Conservation (phyloP, 768 basidiomycete species). For the Crepidotus variabilis region DNA sequence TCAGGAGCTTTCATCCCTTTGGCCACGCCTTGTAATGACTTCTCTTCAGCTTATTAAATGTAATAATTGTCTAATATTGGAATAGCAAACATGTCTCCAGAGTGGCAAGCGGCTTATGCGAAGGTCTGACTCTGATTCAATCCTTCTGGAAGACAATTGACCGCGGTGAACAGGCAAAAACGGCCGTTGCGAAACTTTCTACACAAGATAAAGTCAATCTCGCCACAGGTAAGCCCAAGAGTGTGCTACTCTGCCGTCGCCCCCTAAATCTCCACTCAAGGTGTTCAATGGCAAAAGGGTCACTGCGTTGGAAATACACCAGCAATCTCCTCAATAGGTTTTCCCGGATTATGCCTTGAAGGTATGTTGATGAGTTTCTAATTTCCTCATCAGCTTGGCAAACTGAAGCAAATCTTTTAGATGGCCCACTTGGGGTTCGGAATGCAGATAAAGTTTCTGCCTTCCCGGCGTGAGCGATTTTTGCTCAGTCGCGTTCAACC, state of each 20-base stretch:
- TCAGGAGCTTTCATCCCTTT: slow-evolving; percentile 7
- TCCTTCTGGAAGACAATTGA: neutral
- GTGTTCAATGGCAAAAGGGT: slow-evolving; percentile 42
- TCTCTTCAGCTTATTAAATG: neutral
- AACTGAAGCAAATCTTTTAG: slow-evolving; percentile 10
- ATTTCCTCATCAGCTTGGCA: neutral
- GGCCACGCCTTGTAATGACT: slow-evolving; percentile 13
- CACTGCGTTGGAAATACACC: slow-evolving; percentile 50
- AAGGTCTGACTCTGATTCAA: slow-evolving; percentile 32
- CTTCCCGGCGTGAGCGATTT: slow-evolving; percentile 40
- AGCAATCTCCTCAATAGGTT: slow-evolving; percentile 40
- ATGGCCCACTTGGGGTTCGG: slow-evolving; percentile 49
- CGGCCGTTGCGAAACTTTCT: slow-evolving; percentile 46
- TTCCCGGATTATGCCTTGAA: slow-evolving; percentile 49
- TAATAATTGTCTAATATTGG: neutral
- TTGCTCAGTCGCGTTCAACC: neutral
- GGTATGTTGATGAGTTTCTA: slow-evolving; percentile 22
- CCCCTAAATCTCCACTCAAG: slow-evolving; percentile 12
- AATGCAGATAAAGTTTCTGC: slow-evolving; percentile 43
- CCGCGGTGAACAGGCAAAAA: slow-evolving; percentile 33
- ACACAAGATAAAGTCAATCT: slow-evolving; percentile 55
- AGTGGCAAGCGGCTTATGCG: slow-evolving; percentile 50
- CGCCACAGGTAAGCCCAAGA: slow-evolving; percentile 38
- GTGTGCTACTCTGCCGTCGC: neutral
- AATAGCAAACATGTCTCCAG: slow-evolving; percentile 39